phyloP scores from a whole-genome alignment of 2,329 filamentous ascomycete genomes.

The Alternaria tenuissima region DNA sequence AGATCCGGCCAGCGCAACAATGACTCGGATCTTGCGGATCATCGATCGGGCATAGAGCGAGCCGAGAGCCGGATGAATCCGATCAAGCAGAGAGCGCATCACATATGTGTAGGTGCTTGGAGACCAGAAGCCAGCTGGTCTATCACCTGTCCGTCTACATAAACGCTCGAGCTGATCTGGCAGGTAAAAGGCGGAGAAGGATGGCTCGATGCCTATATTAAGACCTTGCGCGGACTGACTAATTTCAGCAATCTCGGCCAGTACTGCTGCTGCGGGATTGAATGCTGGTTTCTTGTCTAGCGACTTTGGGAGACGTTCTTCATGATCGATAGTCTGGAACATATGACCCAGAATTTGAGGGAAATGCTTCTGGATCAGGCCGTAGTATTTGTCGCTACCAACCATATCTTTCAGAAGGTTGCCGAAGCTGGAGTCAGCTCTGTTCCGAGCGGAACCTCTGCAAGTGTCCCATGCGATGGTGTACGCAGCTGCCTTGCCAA shows the following conservation, averaged over 20 bases:
- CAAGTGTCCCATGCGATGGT: constrained; percentile 79
- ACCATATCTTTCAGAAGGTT: constrained; percentile 73
- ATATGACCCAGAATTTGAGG: constrained; percentile 79
- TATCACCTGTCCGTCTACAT: constrained; percentile 71
- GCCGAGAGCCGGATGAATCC: constrained; percentile 82
- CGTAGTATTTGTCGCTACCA: constrained; percentile 70
- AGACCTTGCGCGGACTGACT: constrained; percentile 71
- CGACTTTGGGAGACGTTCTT: constrained; percentile 40
- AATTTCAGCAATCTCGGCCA: constrained; percentile 74
- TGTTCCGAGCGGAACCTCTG: constrained; percentile 43
- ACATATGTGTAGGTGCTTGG: constrained; percentile 77
- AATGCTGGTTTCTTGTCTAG: constrained; percentile 69
- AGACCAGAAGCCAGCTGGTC: constrained; percentile 74
- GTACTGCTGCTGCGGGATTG: constrained; percentile 67
- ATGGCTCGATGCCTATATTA: constrained; percentile 83
- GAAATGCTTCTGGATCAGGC: constrained; percentile 73
- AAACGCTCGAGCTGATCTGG: constrained; percentile 78
- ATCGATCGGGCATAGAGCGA: constrained; percentile 87
- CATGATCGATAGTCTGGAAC: constrained; percentile 69
- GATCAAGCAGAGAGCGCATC: constrained; percentile 79
- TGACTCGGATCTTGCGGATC: constrained; percentile 82
- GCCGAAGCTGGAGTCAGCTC: constrained; percentile 66
- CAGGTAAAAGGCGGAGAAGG: constrained; percentile 81
- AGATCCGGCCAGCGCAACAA: constrained; percentile 79
- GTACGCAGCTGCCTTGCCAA: constrained; percentile 83